phyloP scores from a whole-genome alignment of 257 asterid species.

The Ballota nigra region DNA sequence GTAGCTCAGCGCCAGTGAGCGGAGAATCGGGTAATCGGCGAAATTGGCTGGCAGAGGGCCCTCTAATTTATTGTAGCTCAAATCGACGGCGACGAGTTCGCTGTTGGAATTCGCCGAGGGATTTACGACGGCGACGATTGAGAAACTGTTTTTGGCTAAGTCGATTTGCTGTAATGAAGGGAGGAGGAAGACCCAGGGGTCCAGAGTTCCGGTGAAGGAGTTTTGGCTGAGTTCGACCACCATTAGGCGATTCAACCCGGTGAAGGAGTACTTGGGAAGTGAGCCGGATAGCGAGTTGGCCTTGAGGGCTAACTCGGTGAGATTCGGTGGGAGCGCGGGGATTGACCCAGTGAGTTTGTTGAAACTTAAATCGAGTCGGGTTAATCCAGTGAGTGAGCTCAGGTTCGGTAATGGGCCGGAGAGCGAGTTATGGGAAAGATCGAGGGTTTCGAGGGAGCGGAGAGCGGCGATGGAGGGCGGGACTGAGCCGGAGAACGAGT shows the following conservation, averaged over 20 bases:
- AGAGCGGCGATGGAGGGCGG: constrained; percentile 58
- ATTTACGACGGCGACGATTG: constrained; percentile 32
- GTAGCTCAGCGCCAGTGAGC: constrained; percentile 64
- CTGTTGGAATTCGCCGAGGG: constrained; percentile 36
- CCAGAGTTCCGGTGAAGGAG: constrained; percentile 50
- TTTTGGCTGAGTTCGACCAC: constrained; percentile 76
- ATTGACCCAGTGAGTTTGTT: constrained; percentile 65
- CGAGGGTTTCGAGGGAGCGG: constrained; percentile 48
- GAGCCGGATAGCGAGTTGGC: constrained; percentile 64
- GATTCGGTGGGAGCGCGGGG: constrained; percentile 70
- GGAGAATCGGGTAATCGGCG: constrained; percentile 42
- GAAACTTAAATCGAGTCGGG: constrained; percentile 67
- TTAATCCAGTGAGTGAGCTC: constrained; percentile 38
- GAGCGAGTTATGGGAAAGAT: constrained; percentile 61
- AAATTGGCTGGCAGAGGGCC: constrained; percentile 57
- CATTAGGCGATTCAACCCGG: constrained; percentile 49
- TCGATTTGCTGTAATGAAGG: constrained; percentile 74
- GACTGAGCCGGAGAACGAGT: constrained; percentile 70
- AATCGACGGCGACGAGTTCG: constrained; percentile 73
- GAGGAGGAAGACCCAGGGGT: constrained; percentile 62
- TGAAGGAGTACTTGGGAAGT: constrained; percentile 42
- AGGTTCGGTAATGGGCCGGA: constrained; percentile 53
- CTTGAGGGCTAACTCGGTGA: constrained; percentile 60
- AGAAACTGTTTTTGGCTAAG: constrained; percentile 58
- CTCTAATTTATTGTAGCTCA: constrained; percentile 57